These are phyloP conservation scores for sweet orange (Citrus sinensis) DNA, from an alignment of 345 rosid species.

Conservation along the genomic window DNA sequence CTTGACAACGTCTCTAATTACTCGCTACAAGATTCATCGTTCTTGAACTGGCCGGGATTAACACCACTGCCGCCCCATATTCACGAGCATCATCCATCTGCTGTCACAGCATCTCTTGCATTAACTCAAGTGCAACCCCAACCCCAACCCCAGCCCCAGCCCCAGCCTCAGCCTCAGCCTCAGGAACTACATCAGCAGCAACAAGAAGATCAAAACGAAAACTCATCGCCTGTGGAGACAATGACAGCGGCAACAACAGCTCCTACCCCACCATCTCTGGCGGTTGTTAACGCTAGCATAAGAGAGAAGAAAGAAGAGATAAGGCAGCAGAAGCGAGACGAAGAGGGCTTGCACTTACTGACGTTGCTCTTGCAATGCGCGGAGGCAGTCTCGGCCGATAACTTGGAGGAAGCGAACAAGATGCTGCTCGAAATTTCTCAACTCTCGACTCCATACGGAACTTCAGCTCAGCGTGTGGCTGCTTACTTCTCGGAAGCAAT, in stretches of 20 bases:
- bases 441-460: constrained; percentile 87
- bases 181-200: constrained; percentile 8
- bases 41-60: constrained; percentile 26
- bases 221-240: constrained; percentile 51
- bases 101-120: constrained; percentile 26
- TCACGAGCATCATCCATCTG: constrained; percentile 20
- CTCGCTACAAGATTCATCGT: constrained; percentile 22
- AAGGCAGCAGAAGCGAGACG: constrained; percentile 75
- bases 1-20: constrained; percentile 24
- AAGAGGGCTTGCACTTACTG: constrained; percentile 88
- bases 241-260: constrained; percentile 22
- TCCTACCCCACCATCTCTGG: constrained; percentile 20
- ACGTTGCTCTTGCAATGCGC: constrained; percentile 94
- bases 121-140: constrained; percentile 28
- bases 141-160: constrained; percentile 16
- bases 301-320: constrained; percentile 74
- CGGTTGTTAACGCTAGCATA: constrained; percentile 20
- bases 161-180: constrained; percentile 21
- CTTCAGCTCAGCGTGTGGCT: constrained; percentile 96
- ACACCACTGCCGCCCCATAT: constrained; percentile 14
- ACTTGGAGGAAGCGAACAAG: constrained; percentile 82
- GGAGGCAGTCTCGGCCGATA: constrained; percentile 88
- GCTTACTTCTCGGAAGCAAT: constrained; percentile 99
- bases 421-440: constrained; percentile 92
- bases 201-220: constrained; percentile 32